Percentiles rank a stretch among this genome's conserved stretches.
These are phyloP conservation scores for Eucalyptus coolabah DNA, from an alignment of 345 rosid genomes.

Conservation along the genomic window DNA sequence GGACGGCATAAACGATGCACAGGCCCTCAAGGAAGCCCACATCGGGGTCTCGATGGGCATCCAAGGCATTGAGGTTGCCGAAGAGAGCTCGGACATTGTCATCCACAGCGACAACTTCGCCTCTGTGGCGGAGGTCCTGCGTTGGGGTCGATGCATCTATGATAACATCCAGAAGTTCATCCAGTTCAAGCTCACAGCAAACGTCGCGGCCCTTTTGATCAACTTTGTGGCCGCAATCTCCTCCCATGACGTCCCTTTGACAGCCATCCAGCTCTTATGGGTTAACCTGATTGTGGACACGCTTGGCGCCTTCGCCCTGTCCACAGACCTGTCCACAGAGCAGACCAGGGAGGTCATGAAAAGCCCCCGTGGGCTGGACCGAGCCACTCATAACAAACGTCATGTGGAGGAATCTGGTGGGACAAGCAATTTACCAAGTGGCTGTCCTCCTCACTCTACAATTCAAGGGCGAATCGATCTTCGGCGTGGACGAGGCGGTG, in stretches of 20 bases:
- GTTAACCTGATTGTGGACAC: conserved; percentile 81
- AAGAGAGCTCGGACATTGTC: background rate
- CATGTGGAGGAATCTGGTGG: conserved; percentile 71
- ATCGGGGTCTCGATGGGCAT: conserved; percentile 35
- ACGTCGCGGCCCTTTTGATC: background rate
- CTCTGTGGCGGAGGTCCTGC: background rate
- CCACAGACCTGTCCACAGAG: conserved; percentile 45
- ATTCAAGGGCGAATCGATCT: background rate
- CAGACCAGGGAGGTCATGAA: conserved; percentile 40
- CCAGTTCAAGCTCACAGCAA: background rate
- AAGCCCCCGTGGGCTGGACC: conserved; percentile 45
- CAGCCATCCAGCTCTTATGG: conserved; percentile 11
- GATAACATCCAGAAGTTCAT: background rate
- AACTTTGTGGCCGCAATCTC: background rate
- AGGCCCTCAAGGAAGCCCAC: conserved; percentile 63
- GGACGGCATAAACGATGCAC: conserved; percentile 81
- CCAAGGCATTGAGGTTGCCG: background rate
- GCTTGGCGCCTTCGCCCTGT: conserved; percentile 62
- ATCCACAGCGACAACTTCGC: background rate
- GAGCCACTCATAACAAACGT: conserved; percentile 63
- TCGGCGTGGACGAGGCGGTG: background rate
- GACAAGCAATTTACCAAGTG: conserved; percentile 61
- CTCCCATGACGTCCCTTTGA: background rate
- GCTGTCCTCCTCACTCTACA: background rate
- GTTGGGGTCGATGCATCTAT: background rate